Evolutionary conservation across 192 early-diverging fungal species (phyloP).

Genomic region (Chytriomyces sp.): DNA sequence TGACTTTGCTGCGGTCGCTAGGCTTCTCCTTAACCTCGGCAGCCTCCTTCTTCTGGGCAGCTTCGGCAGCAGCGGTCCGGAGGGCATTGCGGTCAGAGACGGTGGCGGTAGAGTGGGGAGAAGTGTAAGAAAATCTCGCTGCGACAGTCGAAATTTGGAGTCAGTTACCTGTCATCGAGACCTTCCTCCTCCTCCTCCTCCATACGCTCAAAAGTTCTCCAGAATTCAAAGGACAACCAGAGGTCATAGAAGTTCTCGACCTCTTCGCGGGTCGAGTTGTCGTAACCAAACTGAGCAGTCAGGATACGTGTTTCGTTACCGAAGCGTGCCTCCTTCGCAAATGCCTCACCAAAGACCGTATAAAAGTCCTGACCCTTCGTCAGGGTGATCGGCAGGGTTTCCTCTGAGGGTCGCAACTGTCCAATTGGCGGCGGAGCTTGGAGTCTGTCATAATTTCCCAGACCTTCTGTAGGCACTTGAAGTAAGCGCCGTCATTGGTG

Average conservation of each 20-base stretch:
- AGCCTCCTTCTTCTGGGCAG: slow-evolving; percentile 34
- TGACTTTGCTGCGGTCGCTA: slow-evolving; percentile 25
- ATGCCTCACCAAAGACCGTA: slow-evolving; percentile 69
- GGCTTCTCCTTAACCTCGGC: slow-evolving; percentile 37
- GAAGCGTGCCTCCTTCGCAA: slow-evolving; percentile 90
- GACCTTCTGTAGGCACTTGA: slow-evolving; percentile 97
- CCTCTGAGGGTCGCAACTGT: slow-evolving; percentile 93
- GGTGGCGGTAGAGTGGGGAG: too few relatives aligned
- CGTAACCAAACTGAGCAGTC: slow-evolving; percentile 65
- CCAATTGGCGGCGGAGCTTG: slow-evolving; percentile 88
- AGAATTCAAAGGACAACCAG: slow-evolving; percentile 89
- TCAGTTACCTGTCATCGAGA: slow-evolving; percentile 68
- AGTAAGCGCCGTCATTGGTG: slow-evolving; percentile 91
- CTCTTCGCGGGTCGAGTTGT: slow-evolving; percentile 60
- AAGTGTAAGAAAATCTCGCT: too few relatives aligned
- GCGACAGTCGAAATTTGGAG: background rate
- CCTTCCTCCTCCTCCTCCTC: slow-evolving; percentile 98
- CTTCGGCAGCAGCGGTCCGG: slow-evolving; percentile 34
- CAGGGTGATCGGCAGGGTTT: slow-evolving; percentile 65
- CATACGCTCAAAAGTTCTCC: slow-evolving; percentile 96
- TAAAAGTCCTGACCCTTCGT: slow-evolving; percentile 87
- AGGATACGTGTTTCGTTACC: slow-evolving; percentile 83
- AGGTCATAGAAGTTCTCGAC: slow-evolving; percentile 76
- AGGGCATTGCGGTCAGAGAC: slow-evolving; percentile 38
- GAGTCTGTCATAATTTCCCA: slow-evolving; percentile 92